These are phyloP conservation scores for Podospora sp. DNA, from an alignment of 495 filamentous ascomycete species.

Conservation along the genomic window DNA sequence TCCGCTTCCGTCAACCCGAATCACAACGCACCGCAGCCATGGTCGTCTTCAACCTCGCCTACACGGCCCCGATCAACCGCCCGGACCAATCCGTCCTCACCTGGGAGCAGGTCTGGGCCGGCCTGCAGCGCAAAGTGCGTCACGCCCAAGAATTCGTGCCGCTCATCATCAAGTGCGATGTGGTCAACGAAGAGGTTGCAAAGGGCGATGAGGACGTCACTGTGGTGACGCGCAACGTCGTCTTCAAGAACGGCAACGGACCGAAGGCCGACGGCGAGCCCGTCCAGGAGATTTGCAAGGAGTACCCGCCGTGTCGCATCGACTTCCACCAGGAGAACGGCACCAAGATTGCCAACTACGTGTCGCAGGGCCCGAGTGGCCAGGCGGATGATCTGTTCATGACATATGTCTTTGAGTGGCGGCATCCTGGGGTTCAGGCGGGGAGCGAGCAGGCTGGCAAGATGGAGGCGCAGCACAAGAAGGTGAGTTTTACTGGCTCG, in stretches of 20 bases:
- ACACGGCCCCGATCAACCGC: constrained; percentile 46
- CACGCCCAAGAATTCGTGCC: constrained; percentile 44
- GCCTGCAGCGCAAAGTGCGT: constrained; percentile 43
- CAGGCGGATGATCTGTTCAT: constrained; percentile 32
- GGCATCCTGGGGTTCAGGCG: constrained; percentile 30
- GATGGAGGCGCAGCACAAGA: constrained; percentile 35
- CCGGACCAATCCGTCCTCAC: constrained; percentile 32
- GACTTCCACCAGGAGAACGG: constrained; percentile 44
- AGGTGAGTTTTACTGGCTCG: constrained; percentile 41
- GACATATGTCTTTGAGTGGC: constrained; percentile 47
- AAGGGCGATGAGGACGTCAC: constrained; percentile 26
- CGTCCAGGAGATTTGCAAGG: constrained; percentile 33
- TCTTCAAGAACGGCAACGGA: constrained; percentile 29
- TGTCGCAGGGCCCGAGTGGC: constrained; percentile 33
- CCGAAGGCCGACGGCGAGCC: constrained; percentile 20
- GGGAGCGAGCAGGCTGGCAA: constrained; percentile 33
- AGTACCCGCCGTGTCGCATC: constrained; percentile 38
- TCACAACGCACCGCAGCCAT: constrained; percentile 24
- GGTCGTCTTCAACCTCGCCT: constrained; percentile 43
- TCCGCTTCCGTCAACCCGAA: neutral
- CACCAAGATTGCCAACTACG: constrained; percentile 39
- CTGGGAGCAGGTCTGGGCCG: constrained; percentile 41
- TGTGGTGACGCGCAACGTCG: constrained; percentile 33
- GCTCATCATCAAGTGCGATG: constrained; percentile 37
- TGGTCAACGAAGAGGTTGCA: constrained; percentile 27